Evolutionary conservation across 1,139 yeast genomes (phyloP).

Genomic region (Meyerozyma elateridarum): DNA sequence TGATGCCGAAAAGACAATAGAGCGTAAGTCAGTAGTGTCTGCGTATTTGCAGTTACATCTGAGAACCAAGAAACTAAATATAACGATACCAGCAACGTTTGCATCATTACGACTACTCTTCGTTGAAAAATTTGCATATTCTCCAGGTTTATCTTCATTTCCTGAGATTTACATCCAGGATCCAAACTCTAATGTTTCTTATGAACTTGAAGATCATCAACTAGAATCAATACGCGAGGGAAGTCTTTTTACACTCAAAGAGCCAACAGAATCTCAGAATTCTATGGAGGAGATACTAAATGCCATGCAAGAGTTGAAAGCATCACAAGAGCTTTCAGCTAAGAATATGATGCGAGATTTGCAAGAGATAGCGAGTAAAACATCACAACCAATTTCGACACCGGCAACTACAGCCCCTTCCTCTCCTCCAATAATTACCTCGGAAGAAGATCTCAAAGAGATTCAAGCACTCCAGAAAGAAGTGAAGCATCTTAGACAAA

Average conservation of each 20-base stretch:
- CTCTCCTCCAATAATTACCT: neutral
- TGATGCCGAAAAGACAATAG: too few species aligned
- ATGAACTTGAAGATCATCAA: slow-evolving; percentile 73
- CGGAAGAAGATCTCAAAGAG: slow-evolving; percentile 15
- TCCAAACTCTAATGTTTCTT: slow-evolving; percentile 52
- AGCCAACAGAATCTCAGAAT: slow-evolving; percentile 13
- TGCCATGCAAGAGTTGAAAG: slow-evolving; percentile 7
- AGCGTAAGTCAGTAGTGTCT: too few species aligned
- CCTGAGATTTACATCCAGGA: slow-evolving; percentile 83
- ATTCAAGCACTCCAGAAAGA: slow-evolving; percentile 47
- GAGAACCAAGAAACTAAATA: slow-evolving; percentile 55
- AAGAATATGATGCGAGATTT: slow-evolving; percentile 2
- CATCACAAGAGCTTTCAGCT: slow-evolving; percentile 5
- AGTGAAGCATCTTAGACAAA: slow-evolving; percentile 58
- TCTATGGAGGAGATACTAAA: slow-evolving; percentile 6
- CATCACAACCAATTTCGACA: neutral
- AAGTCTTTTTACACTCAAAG: slow-evolving; percentile 53
- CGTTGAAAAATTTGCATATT: slow-evolving; percentile 81
- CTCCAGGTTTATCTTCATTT: slow-evolving; percentile 65
- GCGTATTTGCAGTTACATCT: slow-evolving; percentile 53
- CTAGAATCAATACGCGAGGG: slow-evolving; percentile 59
- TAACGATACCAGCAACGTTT: slow-evolving; percentile 50
- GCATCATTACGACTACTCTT: slow-evolving; percentile 69
- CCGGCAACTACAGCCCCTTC: too few species aligned
- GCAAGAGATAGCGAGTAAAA: neutral